Conservation (phyloP, 192 early-diverging fungal genomes). For the Cladochytrium replicatum region DNA sequence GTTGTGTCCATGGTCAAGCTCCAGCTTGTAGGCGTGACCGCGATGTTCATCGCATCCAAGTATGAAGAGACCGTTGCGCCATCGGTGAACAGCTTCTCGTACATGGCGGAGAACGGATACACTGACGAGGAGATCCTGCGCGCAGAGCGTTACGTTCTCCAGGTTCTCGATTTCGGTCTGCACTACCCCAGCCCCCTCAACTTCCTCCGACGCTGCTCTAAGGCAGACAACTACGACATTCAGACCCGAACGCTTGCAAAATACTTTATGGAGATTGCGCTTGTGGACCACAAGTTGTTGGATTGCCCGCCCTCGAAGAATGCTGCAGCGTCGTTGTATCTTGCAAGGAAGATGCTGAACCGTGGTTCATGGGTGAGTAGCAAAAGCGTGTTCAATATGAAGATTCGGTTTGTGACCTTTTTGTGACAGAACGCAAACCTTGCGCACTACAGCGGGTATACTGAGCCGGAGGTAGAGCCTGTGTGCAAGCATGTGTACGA, state of each 20-base stretch:
- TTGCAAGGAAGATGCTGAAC: slow-evolving; percentile 10
- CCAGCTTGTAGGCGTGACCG: slow-evolving; percentile 77
- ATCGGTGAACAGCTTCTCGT: slow-evolving; percentile 62
- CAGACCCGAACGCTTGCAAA: slow-evolving; percentile 5
- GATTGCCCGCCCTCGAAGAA: slow-evolving; percentile 9
- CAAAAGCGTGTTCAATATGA: too few species aligned
- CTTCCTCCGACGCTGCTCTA: slow-evolving; percentile 68
- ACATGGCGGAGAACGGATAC: slow-evolving; percentile 51
- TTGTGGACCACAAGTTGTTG: slow-evolving; percentile 20
- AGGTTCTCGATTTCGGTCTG: slow-evolving; percentile 63
- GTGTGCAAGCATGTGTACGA: slow-evolving; percentile 42
- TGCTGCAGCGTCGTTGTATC: slow-evolving; percentile 14
- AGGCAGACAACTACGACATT: slow-evolving; percentile 36
- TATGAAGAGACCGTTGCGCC: slow-evolving; percentile 81
- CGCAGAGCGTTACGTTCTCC: slow-evolving; percentile 78
- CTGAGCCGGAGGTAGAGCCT: slow-evolving; percentile 52
- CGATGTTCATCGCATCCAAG: slow-evolving; percentile 74
- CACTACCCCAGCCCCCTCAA: slow-evolving; percentile 73
- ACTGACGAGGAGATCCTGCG: slow-evolving; percentile 64
- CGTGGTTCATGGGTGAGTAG: too few species aligned
- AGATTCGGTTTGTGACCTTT: too few species aligned
- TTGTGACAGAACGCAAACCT: slow-evolving; percentile 49
- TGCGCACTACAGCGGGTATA: slow-evolving; percentile 71
- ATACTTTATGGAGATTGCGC: slow-evolving; percentile 21
- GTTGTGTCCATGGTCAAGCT: slow-evolving; percentile 63